A percentile compares a stretch with the other conserved stretches of the same genome.
These are phyloP conservation scores for Huntiella abstrusa DNA, from an alignment of 2,329 filamentous ascomycete species.

Conservation along the genomic window DNA sequence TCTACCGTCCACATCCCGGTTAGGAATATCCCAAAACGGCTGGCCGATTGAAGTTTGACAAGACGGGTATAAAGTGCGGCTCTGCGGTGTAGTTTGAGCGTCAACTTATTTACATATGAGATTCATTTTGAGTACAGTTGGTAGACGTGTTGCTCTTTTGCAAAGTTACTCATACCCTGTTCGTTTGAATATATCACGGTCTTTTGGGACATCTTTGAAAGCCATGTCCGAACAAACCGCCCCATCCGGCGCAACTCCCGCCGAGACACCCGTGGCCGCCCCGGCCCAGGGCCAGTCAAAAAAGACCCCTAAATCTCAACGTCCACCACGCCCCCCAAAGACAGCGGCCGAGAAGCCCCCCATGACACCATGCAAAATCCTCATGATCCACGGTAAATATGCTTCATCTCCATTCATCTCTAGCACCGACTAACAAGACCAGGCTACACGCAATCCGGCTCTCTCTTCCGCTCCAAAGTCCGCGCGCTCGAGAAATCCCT, in stretches of 20 bases:
- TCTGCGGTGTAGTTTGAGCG: too few species aligned
- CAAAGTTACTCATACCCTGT: not conserved
- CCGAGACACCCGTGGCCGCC: not conserved
- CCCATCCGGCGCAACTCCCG: not conserved
- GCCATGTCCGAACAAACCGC: conserved; percentile 6
- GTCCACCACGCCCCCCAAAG: conserved; percentile 7
- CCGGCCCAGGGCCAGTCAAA: not conserved
- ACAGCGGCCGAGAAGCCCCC: conserved; percentile 7
- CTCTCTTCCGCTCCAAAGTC: conserved; percentile 72
- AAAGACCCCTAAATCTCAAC: not conserved
- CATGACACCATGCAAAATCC: conserved; percentile 41
- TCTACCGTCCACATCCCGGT: too few species aligned
- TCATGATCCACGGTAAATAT: conserved; percentile 54
- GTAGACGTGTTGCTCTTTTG: too few species aligned
- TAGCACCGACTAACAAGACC: not conserved
- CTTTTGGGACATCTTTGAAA: conserved; percentile 1
- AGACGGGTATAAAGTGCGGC: too few species aligned
- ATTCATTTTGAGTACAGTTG: too few species aligned
- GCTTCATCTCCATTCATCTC: not conserved
- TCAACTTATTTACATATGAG: too few species aligned
- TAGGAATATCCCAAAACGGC: too few species aligned
- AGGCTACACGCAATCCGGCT: conserved; percentile 82
- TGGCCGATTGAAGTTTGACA: too few species aligned
- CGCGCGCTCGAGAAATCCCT: conserved; percentile 71
- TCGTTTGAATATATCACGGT: not conserved